Percentiles rank a stretch among this genome's conserved stretches.
phyloP scores from a whole-genome alignment of 2,329 filamentous ascomycete species.

The Akanthomyces dipterigenus region DNA sequence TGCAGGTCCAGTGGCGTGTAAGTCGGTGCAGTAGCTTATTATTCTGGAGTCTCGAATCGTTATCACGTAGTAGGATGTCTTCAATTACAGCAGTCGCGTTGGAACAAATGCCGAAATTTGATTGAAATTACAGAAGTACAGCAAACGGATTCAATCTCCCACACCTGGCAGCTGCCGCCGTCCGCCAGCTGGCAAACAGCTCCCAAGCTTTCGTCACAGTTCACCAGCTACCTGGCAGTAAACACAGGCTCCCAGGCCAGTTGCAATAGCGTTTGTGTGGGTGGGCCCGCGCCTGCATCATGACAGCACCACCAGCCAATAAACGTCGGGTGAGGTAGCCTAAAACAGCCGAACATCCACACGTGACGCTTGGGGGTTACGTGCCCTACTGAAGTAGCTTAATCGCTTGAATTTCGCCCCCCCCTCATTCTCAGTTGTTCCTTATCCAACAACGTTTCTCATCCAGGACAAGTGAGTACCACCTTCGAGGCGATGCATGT shows the following conservation, averaged over 20 bases:
- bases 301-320: constrained; percentile 1
- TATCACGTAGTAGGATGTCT: background rate
- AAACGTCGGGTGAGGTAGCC: background rate
- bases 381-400: constrained; percentile 30
- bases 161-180: background rate
- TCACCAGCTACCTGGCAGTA: background rate
- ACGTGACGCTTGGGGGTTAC: constrained; percentile 31
- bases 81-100: background rate
- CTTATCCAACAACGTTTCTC: constrained; percentile 40
- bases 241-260: background rate
- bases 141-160: background rate
- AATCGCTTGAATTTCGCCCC: constrained; percentile 24
- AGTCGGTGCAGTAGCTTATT: background rate
- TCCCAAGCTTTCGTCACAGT: background rate
- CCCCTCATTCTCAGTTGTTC: constrained; percentile 27
- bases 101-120: background rate
- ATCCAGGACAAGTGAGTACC: constrained; percentile 36
- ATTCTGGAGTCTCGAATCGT: background rate
- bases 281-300: background rate
- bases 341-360: constrained; percentile 14
- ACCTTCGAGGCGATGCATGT: background rate
- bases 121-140: background rate
- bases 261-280: background rate
- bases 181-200: background rate
- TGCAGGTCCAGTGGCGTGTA: background rate